Evolutionary conservation across 2,329 filamentous ascomycete genomes (phyloP).

Genomic region (Endoconidiophora laricicola): DNA sequence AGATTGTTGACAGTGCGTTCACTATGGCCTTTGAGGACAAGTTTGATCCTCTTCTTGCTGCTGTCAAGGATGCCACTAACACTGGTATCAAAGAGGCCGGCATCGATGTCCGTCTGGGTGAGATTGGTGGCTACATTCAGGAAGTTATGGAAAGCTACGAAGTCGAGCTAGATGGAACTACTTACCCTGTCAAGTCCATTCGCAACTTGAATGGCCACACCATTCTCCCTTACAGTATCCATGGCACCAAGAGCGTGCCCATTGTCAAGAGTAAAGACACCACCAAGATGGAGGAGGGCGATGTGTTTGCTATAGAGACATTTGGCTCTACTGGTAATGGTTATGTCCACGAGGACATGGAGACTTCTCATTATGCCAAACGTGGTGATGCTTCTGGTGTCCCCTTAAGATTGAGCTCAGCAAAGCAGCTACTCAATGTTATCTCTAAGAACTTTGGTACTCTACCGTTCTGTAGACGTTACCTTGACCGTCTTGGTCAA

Average conservation of each 20-base stretch:
- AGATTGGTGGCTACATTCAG: constrained; percentile 55
- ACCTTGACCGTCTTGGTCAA: constrained; percentile 71
- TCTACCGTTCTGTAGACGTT: constrained; percentile 67
- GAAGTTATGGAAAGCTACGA: constrained; percentile 68
- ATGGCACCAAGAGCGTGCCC: constrained; percentile 64
- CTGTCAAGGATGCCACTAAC: constrained; percentile 62
- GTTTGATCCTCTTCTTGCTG: constrained; percentile 58
- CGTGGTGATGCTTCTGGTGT: constrained; percentile 43
- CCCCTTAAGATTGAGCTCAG: constrained; percentile 50
- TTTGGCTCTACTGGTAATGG: constrained; percentile 69
- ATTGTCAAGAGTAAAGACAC: constrained; percentile 62
- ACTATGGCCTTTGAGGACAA: constrained; percentile 59
- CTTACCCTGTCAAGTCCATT: constrained; percentile 53
- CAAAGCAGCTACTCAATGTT: constrained; percentile 60
- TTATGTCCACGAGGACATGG: constrained; percentile 59
- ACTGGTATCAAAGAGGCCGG: constrained; percentile 71
- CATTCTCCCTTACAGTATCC: constrained; percentile 60
- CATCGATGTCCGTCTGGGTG: constrained; percentile 61
- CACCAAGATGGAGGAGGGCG: constrained; percentile 75
- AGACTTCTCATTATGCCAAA: constrained; percentile 68
- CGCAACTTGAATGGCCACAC: constrained; percentile 61
- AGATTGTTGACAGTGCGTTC: constrained; percentile 69
- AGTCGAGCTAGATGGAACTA: constrained; percentile 50
- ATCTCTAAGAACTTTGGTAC: constrained; percentile 88
- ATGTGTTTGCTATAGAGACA: constrained; percentile 69